Evolutionary conservation across 148 eudicot species (phyloP), one percentile per base, ranked within the genome.

Genomic region (Suaeda aralocaspica): DNA sequence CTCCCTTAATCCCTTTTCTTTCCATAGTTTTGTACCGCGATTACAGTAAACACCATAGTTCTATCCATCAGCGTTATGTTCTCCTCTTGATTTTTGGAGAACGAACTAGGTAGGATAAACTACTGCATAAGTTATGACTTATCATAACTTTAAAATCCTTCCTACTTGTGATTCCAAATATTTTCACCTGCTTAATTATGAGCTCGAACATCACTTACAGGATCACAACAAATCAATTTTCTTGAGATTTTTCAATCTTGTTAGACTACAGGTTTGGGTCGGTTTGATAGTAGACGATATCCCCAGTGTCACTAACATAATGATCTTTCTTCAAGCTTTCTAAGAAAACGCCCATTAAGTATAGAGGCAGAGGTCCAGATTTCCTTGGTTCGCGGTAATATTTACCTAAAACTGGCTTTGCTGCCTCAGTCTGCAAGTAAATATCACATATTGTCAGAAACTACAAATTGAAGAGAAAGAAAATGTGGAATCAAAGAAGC

Each of bases 231-330:
- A 77, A 77, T 77, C 51, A 9, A 9, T 6, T 50, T 39, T n/a
- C 44, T 14, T n/a, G 64, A 9, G 15, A 64, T 56, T n/a, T 18
- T 22, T 33, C 36, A 61, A 52, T 26, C 6, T 0, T 12, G 28
- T 15, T 9, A 42, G 42, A 44, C 65, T 64, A 66, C 16, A 82
- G 76, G 56, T 82, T 52, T 2, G 89, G 84, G 72, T 89, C 91
- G 9, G 82, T 82, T 70, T 89, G 76, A 56, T 89, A 89, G 74
- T 83, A 89, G 31, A 89, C 91, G 29, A 89, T 60, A 49, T 89
- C 84, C 4, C 89, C 95, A 46, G 83, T 79, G 78, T 89, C 95
- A 72, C 89, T 89, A 61, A 89, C 95, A 67, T 80, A 89, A 59
- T 89, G 95, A 72, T 89, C 95, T 69, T 80, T 74, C 77, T 77